A percentile compares a stretch with the other conserved stretches of the same genome.
Conservation (phyloP, 2,329 filamentous ascomycete species). For the Calonectria fujianensis region DNA sequence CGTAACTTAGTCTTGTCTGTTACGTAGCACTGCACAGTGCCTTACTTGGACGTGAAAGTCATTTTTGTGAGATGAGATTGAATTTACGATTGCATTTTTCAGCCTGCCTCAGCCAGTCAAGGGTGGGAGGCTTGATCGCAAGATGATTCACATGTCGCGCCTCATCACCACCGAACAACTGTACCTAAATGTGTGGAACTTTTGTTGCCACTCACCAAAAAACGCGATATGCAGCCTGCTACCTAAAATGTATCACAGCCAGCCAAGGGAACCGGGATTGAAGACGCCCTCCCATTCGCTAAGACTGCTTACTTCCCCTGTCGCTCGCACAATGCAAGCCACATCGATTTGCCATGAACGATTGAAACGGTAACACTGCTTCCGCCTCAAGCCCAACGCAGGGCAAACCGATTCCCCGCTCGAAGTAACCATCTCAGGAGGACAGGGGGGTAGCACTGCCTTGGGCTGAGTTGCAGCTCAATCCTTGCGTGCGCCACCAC, state of each 20-base stretch:
- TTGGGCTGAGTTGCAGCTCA: background rate
- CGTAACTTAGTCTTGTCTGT: background rate
- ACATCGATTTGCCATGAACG: background rate
- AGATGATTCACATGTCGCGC: background rate
- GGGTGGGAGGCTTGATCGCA: background rate
- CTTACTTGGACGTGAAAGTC: background rate
- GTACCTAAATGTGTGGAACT: background rate
- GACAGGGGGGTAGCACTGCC: constrained; percentile 2
- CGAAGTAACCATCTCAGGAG: background rate
- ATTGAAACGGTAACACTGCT: background rate
- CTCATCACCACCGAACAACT: background rate
- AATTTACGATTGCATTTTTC: background rate
- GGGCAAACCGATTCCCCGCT: background rate
- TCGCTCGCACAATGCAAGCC: background rate
- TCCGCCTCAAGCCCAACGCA: background rate
- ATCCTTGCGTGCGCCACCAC: background rate
- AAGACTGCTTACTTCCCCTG: background rate
- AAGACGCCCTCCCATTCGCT: background rate
- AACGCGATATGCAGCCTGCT: background rate
- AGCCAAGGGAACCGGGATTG: background rate
- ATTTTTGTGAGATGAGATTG: background rate
- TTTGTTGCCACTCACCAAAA: background rate
- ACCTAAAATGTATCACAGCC: background rate
- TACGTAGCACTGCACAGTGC: background rate
- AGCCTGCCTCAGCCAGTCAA: background rate